Evolutionary conservation across 177 flowering plant species (phyloP).

Genomic region (Vitis hybrid): DNA sequence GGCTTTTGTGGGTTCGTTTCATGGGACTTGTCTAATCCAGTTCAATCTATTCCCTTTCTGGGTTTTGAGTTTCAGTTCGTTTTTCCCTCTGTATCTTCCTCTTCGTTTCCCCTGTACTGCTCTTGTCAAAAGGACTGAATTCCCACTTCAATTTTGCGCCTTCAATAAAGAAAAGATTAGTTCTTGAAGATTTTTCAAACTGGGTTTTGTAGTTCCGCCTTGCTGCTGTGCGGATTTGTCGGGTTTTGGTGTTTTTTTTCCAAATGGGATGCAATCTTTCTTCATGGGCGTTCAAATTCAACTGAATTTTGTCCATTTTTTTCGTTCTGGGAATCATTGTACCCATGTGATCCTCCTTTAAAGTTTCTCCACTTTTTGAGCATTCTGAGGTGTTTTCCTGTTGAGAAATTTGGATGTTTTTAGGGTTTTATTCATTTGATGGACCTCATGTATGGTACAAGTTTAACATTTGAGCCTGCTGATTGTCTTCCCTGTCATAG

Average conservation of each 20-base stretch:
- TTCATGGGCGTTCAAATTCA: neutral
- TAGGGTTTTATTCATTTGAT: neutral
- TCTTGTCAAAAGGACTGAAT: too few species aligned
- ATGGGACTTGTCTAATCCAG: too few species aligned
- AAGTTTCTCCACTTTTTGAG: neutral
- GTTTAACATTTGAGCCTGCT: neutral
- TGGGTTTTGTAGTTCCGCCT: too few species aligned
- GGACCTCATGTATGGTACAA: neutral
- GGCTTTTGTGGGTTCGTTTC: too few species aligned
- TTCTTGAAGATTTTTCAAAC: too few species aligned
- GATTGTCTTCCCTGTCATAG: neutral
- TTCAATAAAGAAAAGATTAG: too few species aligned
- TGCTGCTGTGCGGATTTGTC: neutral
- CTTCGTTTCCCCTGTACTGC: too few species aligned
- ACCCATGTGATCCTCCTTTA: too few species aligned
- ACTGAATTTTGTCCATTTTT: neutral
- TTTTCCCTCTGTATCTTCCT: too few species aligned
- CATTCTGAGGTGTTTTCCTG: slow-evolving; percentile 1
- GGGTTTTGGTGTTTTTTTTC: neutral
- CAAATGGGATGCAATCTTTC: neutral
- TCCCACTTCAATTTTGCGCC: too few species aligned
- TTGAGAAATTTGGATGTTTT: neutral
- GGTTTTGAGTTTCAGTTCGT: too few species aligned
- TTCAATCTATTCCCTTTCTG: too few species aligned
- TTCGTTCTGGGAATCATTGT: neutral